Percentiles rank a stretch among this genome's conserved stretches.
These are phyloP conservation scores for Cystoderma amianthinum DNA, from an alignment of 768 basidiomycete genomes.

Conservation along the genomic window DNA sequence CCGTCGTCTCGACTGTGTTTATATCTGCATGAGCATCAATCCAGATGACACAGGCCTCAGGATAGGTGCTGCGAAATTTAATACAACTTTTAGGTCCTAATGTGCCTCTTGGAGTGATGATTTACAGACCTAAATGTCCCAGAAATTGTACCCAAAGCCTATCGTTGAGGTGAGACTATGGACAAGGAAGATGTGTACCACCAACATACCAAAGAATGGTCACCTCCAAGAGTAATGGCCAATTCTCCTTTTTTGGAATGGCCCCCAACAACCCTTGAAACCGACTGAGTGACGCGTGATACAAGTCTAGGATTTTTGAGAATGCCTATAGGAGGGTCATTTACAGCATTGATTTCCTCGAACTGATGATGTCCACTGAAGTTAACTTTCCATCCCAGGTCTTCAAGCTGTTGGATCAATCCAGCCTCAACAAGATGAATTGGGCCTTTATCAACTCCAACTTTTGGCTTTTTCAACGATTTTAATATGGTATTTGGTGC, in stretches of 20 bases:
- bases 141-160: constrained; percentile 90
- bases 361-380: constrained; percentile 92
- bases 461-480: constrained; percentile 43
- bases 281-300: constrained; percentile 71
- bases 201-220: constrained; percentile 79
- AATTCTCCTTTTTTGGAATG: constrained; percentile 77
- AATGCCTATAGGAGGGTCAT: constrained; percentile 79
- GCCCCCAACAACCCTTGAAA: constrained; percentile 68
- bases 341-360: constrained; percentile 55
- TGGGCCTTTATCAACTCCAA: constrained; percentile 84
- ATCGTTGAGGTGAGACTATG: constrained; percentile 6
- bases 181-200: constrained; percentile 2
- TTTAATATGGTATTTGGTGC: background rate
- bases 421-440: constrained; percentile 87
- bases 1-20: constrained; percentile 82
- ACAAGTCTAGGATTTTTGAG: constrained; percentile 90
- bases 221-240: constrained; percentile 90
- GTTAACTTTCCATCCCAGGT: constrained; percentile 82
- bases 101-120: background rate
- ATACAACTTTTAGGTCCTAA: constrained; percentile 3
- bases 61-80: constrained; percentile 43
- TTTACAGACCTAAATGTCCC: constrained; percentile 69
- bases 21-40: constrained; percentile 97
- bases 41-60: constrained; percentile 89
- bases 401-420: constrained; percentile 65